Conservation (phyloP, 805 yeast genomes). For the Kuraishia hungarica region DNA sequence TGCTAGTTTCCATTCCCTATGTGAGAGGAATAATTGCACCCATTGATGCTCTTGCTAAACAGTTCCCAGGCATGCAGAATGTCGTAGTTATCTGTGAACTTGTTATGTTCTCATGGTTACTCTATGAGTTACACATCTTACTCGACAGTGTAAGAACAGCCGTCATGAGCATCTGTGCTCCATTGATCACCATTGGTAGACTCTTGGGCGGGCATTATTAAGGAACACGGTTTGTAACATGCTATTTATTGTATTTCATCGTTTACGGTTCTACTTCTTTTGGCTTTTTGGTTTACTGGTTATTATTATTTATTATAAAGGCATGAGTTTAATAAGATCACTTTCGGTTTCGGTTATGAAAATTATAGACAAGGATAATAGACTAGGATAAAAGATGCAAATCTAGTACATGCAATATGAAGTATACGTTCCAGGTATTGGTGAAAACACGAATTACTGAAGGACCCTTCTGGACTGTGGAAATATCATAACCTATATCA, state of each 20-base stretch:
- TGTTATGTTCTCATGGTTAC: slow-evolving; percentile 1
- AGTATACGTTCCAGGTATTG: no score
- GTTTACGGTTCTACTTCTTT: no score
- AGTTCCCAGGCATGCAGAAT: slow-evolving; percentile 2
- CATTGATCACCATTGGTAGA: slow-evolving; percentile 2
- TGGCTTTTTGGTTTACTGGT: background rate
- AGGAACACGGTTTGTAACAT: background rate
- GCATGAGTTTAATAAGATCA: background rate
- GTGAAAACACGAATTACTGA: no score
- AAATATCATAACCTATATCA: no score
- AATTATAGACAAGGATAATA: no score
- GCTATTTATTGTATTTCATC: no score
- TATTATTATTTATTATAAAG: no score
- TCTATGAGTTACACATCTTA: slow-evolving; percentile 3
- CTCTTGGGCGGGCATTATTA: background rate
- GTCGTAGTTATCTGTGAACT: slow-evolving; percentile 2
- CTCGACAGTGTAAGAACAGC: slow-evolving; percentile 2
- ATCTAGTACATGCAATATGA: no score
- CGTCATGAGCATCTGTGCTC: slow-evolving; percentile 3
- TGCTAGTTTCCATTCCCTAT: slow-evolving; percentile 2
- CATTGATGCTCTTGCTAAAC: background rate
- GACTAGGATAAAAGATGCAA: no score
- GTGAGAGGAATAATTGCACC: slow-evolving; percentile 4
- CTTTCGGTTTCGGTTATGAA: background rate
- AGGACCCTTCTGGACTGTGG: no score